A percentile compares a stretch with the other conserved stretches of the same genome.
phyloP scores from a whole-genome alignment of 352 stramenopile genomes.

The Phytophthora crassamura region DNA sequence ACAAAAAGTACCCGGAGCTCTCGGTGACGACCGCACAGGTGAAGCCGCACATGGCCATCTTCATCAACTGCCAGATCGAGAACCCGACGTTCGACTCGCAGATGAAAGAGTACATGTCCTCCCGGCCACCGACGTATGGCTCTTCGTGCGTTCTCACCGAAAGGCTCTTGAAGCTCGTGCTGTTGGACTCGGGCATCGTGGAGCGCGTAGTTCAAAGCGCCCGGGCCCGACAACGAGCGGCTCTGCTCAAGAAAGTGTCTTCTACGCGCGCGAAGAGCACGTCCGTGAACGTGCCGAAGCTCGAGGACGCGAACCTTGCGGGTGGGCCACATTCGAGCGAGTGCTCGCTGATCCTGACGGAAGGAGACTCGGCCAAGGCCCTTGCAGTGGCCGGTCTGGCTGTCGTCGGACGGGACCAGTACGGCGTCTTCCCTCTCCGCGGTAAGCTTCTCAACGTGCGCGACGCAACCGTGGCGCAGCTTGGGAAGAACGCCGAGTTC shows the following conservation, averaged over 20 bases:
- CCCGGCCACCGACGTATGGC: constrained; percentile 83
- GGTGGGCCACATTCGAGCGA: constrained; percentile 92
- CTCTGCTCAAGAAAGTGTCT: constrained; percentile 93
- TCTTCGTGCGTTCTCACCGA: constrained; percentile 94
- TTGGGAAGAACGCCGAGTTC: constrained; percentile 95
- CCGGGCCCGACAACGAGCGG: constrained; percentile 94
- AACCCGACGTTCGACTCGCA: constrained; percentile 99
- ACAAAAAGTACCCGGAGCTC: constrained; percentile 96
- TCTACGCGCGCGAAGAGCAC: constrained; percentile 59
- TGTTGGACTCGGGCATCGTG: constrained; percentile 95
- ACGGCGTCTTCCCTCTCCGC: constrained; percentile 99
- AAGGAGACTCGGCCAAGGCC: constrained; percentile 99
- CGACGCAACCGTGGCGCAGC: constrained; percentile 81
- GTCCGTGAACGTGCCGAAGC: constrained; percentile 96
- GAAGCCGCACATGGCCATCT: constrained; percentile 98
- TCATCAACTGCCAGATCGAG: constrained; percentile 99
- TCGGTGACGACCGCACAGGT: constrained; percentile 95
- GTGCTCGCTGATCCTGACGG: constrained; percentile 98
- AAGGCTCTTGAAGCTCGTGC: constrained; percentile 95
- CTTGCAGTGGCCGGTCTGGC: constrained; percentile 98
- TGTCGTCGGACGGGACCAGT: constrained; percentile 98
- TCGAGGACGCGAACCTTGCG: constrained; percentile 99
- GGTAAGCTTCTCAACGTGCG: constrained; percentile 95
- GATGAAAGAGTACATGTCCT: constrained; percentile 99
- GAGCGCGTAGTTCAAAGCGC: constrained; percentile 93